Evolutionary conservation across 805 yeast genomes (phyloP).

Genomic region (Yamadazyma phyllophila): DNA sequence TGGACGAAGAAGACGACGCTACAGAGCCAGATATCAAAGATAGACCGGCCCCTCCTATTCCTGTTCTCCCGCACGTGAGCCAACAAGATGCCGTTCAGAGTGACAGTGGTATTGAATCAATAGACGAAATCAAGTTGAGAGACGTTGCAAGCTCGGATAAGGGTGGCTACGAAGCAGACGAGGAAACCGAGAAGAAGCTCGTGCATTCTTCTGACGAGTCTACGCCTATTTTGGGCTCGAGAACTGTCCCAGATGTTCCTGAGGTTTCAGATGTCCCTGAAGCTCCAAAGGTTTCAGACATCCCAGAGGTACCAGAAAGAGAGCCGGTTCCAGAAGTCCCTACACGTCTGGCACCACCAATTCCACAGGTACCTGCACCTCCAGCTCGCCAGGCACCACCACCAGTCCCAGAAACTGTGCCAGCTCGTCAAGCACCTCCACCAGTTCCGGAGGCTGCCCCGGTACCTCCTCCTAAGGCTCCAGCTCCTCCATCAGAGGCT

Average conservation of each 20-base stretch:
- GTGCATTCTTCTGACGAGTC: slow-evolving; percentile 5
- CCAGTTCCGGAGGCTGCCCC: slow-evolving; percentile 1
- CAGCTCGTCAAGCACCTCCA: neutral
- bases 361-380: neutral
- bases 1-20: slow-evolving; percentile 15
- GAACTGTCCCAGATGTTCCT: slow-evolving; percentile 6
- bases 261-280: slow-evolving; percentile 2
- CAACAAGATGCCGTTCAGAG: slow-evolving; percentile 6
- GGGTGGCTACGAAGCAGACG: slow-evolving; percentile 69
- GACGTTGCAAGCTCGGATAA: neutral
- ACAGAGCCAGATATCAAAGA: slow-evolving; percentile 6
- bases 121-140: neutral
- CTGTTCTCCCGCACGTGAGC: slow-evolving; percentile 5
- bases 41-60: slow-evolving; percentile 5
- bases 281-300: neutral
- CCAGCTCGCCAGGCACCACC: slow-evolving; percentile 1
- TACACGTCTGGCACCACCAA: neutral
- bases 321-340: slow-evolving; percentile 1
- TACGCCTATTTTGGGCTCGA: slow-evolving; percentile 14
- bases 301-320: slow-evolving; percentile 6
- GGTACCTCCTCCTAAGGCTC: slow-evolving; percentile 11
- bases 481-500: slow-evolving; percentile 1
- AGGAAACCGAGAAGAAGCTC: slow-evolving; percentile 29
- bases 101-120: slow-evolving; percentile 12
- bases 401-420: slow-evolving; percentile 7